These are phyloP conservation scores for Xylaria telfairii DNA, from an alignment of 495 filamentous ascomycete genomes.

Conservation along the genomic window DNA sequence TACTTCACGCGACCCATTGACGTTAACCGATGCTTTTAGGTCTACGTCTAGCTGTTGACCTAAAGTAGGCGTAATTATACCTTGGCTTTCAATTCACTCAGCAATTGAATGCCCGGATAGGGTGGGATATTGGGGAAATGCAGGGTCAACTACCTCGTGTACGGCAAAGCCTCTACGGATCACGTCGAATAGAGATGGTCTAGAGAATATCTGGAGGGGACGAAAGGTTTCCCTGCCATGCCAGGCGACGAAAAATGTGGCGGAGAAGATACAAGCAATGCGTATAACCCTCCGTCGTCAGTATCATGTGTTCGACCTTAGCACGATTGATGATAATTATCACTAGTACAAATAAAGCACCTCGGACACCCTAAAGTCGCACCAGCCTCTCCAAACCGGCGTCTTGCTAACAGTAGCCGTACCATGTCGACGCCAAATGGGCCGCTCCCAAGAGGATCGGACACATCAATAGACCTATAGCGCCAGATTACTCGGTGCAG, in stretches of 20 bases:
- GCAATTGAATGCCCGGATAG: too few relatives aligned
- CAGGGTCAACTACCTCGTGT: too few relatives aligned
- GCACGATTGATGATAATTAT: not conserved
- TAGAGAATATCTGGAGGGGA: not conserved
- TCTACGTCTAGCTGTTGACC: not conserved
- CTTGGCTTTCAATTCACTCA: not conserved
- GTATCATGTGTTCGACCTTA: not conserved
- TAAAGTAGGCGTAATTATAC: not conserved
- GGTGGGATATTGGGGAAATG: not conserved
- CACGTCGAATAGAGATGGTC: not conserved
- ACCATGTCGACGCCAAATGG: not conserved
- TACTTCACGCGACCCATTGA: not conserved
- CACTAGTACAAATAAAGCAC: not conserved
- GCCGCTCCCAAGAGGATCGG: not conserved
- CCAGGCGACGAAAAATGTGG: not conserved
- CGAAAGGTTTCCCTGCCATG: not conserved
- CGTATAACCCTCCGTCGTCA: not conserved
- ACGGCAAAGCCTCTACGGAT: not conserved
- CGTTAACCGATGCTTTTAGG: not conserved
- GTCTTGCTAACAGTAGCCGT: too few relatives aligned
- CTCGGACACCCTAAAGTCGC: not conserved
- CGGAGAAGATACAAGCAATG: not conserved
- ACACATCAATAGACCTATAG: not conserved
- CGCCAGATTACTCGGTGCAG: not conserved
- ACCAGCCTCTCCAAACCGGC: not conserved